phyloP scores from a whole-genome alignment of 176 grass and related monocot genomes.

The Tillandsia fasciculata region DNA sequence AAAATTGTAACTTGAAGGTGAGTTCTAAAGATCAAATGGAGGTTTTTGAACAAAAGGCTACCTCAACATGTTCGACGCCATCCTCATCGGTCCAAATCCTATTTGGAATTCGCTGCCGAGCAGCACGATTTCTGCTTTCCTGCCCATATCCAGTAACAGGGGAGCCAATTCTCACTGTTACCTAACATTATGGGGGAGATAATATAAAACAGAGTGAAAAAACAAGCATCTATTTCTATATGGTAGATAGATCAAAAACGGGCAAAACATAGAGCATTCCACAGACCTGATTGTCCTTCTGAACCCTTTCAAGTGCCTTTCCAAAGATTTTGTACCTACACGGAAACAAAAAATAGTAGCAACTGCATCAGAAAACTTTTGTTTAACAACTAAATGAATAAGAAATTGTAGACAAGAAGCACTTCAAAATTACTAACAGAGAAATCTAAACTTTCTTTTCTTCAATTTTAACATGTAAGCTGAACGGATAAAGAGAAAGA shows the following conservation, averaged over 20 bases:
- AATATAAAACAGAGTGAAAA: slow-evolving; percentile 6
- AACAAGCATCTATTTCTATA: slow-evolving; percentile 11
- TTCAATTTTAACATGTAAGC: too few relatives aligned
- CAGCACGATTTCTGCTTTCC: slow-evolving; percentile 85
- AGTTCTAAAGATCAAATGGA: neutral
- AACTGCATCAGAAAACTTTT: slow-evolving; percentile 9
- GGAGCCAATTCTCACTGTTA: slow-evolving; percentile 70
- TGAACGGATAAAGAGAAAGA: too few relatives aligned
- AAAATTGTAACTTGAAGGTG: neutral
- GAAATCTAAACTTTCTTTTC: neutral
- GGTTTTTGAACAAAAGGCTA: slow-evolving; percentile 5
- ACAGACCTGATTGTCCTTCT: slow-evolving; percentile 68
- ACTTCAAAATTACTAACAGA: neutral
- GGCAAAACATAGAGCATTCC: neutral
- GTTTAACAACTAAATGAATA: slow-evolving; percentile 5
- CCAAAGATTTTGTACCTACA: slow-evolving; percentile 89
- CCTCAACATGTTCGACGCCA: slow-evolving; percentile 90
- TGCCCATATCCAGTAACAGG: slow-evolving; percentile 96
- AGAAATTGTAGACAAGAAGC: neutral
- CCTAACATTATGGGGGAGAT: slow-evolving; percentile 21
- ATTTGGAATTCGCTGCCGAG: slow-evolving; percentile 75
- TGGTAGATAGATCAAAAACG: neutral
- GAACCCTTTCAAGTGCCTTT: slow-evolving; percentile 83
- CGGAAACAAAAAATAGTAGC: slow-evolving; percentile 12
- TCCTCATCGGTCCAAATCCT: slow-evolving; percentile 96